Evolutionary conservation across 352 stramenopile genomes (phyloP).

Genomic region (Globisporangium lucens): DNA sequence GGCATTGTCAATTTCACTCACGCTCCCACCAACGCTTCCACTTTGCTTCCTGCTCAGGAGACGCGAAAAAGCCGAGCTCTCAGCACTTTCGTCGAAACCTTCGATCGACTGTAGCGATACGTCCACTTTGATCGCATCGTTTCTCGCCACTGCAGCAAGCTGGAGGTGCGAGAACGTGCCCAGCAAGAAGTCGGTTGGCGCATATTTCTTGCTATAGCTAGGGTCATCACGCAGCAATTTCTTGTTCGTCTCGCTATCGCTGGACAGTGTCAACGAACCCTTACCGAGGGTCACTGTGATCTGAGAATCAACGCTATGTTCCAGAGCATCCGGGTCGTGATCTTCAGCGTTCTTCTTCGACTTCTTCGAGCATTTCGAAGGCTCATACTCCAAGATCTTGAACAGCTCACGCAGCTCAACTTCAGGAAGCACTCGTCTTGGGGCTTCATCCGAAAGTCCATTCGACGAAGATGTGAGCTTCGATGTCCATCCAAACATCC

Average conservation of each 20-base stretch:
- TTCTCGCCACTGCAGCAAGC: constrained; percentile 59
- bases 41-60: constrained; percentile 70
- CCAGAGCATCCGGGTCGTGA: constrained; percentile 23
- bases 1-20: constrained; percentile 50
- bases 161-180: constrained; percentile 79
- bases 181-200: constrained; percentile 73
- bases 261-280: constrained; percentile 72
- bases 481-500: constrained; percentile 86
- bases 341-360: constrained; percentile 29
- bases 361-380: constrained; percentile 62
- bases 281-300: constrained; percentile 72
- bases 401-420: constrained; percentile 85
- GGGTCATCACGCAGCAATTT: constrained; percentile 58
- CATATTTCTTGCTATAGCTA: constrained; percentile 63
- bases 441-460: constrained; percentile 23
- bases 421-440: constrained; percentile 63
- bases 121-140: constrained; percentile 74
- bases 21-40: constrained; percentile 23
- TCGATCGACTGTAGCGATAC: constrained; percentile 86
- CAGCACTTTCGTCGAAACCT: constrained; percentile 82
- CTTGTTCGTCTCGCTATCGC: constrained; percentile 69
- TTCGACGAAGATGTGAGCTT: constrained; percentile 43
- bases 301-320: constrained; percentile 56
- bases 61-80: constrained; percentile 78
- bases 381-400: constrained; percentile 84